Conservation (phyloP, 2,329 filamentous ascomycete species). For the Cercospora nicotianae region DNA sequence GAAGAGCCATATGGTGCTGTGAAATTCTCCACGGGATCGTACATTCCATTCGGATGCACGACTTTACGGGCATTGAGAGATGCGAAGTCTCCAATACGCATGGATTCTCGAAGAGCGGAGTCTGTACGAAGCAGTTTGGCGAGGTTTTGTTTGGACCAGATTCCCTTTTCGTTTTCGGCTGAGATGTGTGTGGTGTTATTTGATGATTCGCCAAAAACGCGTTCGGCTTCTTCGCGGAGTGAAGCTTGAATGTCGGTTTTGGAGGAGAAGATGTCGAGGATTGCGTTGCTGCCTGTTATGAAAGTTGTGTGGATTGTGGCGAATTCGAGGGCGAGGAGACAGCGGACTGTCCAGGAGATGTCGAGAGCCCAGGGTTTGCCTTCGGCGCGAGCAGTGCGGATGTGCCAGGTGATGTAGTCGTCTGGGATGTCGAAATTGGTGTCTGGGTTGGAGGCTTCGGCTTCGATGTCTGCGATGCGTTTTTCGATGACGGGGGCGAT, state of each 20-base stretch:
- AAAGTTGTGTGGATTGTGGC: constrained; percentile 61
- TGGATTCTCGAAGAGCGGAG: constrained; percentile 36
- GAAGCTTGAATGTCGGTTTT: constrained; percentile 41
- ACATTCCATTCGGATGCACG: constrained; percentile 31
- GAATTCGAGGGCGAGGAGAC: constrained; percentile 58
- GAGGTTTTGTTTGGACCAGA: constrained; percentile 31
- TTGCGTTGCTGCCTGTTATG: constrained; percentile 51
- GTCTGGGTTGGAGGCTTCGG: constrained; percentile 45
- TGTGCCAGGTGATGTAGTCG: constrained; percentile 60
- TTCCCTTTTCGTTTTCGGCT: neutral
- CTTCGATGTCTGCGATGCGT: constrained; percentile 51
- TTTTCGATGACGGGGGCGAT: constrained; percentile 53
- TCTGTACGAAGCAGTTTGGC: constrained; percentile 33
- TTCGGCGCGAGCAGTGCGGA: constrained; percentile 53
- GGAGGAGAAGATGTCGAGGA: constrained; percentile 51
- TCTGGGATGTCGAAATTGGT: constrained; percentile 52
- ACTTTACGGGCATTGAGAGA: constrained; percentile 33
- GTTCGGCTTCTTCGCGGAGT: constrained; percentile 33
- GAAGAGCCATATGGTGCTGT: constrained; percentile 29
- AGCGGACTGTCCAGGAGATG: constrained; percentile 51
- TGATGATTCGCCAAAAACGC: constrained; percentile 19
- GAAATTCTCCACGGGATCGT: constrained; percentile 27
- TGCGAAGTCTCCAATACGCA: constrained; percentile 34
- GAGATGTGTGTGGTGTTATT: constrained; percentile 8
- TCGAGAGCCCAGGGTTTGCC: constrained; percentile 47